Percentiles rank a stretch among this genome's conserved stretches.
These are phyloP conservation scores for Crucibulum cyathiforme DNA, from an alignment of 1,284 basidiomycete genomes.

Conservation along the genomic window DNA sequence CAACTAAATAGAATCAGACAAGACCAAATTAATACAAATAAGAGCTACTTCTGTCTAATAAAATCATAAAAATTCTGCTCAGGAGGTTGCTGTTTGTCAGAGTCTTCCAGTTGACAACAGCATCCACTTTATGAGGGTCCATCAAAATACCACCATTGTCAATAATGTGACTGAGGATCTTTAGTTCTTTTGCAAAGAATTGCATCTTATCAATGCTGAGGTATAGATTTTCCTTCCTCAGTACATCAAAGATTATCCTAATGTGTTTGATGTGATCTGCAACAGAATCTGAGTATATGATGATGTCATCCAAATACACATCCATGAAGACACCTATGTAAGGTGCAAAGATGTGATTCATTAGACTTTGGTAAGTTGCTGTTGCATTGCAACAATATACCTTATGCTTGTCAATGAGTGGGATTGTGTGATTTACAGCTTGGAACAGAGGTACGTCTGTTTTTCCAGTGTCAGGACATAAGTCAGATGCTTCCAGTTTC, in stretches of 20 bases:
- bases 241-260: slow-evolving; percentile 4
- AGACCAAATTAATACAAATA: too few relatives aligned
- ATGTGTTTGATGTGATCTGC: slow-evolving; percentile 41
- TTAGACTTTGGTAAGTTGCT: not conserved
- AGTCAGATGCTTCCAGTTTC: too few relatives aligned
- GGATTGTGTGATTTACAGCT: slow-evolving; percentile 39
- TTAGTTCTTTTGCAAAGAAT: not conserved
- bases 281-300: slow-evolving; percentile 23
- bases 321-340: slow-evolving; percentile 1
- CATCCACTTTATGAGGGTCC: too few relatives aligned
- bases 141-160: not conserved
- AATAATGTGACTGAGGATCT: not conserved
- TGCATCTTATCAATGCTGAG: slow-evolving; percentile 28
- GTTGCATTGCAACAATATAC: slow-evolving; percentile 17
- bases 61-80: too few relatives aligned
- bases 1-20: too few relatives aligned
- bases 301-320: slow-evolving; percentile 15
- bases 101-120: too few relatives aligned
- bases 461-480: slow-evolving; percentile 27
- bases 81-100: not conserved
- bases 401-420: slow-evolving; percentile 31
- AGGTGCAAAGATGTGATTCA: not conserved
- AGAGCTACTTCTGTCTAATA: too few relatives aligned
- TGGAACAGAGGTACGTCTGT: slow-evolving; percentile 34
- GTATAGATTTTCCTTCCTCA: slow-evolving; percentile 23